Conservation (phyloP, 805 yeast genomes). For the Monosporozyma servazzii region DNA sequence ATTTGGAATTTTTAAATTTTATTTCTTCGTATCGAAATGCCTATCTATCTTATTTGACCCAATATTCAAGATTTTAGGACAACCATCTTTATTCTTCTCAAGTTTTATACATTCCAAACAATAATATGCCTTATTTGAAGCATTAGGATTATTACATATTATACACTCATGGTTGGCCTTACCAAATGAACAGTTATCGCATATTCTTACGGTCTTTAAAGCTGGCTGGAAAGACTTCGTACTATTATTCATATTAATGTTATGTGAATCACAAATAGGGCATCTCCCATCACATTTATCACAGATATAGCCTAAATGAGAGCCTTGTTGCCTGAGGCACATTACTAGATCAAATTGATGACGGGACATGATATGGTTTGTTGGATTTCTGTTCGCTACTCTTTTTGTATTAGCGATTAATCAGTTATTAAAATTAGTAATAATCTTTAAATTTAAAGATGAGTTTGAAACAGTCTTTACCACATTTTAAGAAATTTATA, state of each 20-base stretch:
- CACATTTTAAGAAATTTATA: neutral
- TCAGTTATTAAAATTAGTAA: neutral
- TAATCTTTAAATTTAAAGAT: neutral
- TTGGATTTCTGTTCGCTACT: neutral
- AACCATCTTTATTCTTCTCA: conserved; percentile 84
- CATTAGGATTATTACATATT: conserved; percentile 51
- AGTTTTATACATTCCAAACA: conserved; percentile 75
- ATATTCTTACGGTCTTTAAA: conserved; percentile 46
- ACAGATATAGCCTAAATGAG: conserved; percentile 60
- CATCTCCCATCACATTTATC: conserved; percentile 86
- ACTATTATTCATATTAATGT: conserved; percentile 28
- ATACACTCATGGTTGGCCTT: conserved; percentile 57
- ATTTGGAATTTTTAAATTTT: neutral
- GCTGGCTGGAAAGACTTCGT: conserved; percentile 14
- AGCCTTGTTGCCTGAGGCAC: conserved; percentile 82
- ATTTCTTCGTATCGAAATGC: conserved; percentile 31
- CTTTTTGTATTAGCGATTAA: neutral
- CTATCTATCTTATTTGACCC: conserved; percentile 68
- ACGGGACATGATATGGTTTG: conserved; percentile 52
- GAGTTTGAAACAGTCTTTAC: neutral
- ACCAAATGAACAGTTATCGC: conserved; percentile 82
- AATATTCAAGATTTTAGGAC: conserved; percentile 74
- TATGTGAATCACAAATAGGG: conserved; percentile 82
- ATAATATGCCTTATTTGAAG: conserved; percentile 65
- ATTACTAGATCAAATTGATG: conserved; percentile 79